Conservation (phyloP, 2,329 filamentous ascomycete species). For the Stromatinia cepivora region DNA sequence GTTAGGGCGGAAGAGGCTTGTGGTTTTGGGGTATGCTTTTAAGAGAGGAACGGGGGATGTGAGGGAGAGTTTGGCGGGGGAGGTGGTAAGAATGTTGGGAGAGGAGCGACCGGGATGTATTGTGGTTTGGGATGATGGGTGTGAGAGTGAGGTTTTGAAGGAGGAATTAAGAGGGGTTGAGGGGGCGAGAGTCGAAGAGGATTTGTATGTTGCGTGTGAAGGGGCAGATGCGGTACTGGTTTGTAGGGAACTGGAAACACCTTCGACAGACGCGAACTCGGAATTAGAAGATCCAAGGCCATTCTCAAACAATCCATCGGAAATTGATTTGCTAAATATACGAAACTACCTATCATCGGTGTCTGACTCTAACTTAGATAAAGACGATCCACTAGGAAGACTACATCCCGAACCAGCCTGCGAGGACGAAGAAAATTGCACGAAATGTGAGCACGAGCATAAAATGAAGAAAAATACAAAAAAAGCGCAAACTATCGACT, state of each 20-base stretch:
- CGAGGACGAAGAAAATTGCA: conserved; percentile 35
- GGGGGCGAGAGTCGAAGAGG: conserved; percentile 42
- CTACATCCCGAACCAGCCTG: conserved; percentile 36
- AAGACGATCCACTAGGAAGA: conserved; percentile 19
- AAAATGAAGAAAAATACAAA: neutral
- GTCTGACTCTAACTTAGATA: neutral
- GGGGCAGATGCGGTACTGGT: conserved; percentile 51
- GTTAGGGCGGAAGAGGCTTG: conserved; percentile 67
- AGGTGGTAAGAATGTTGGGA: conserved; percentile 64
- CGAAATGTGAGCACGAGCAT: conserved; percentile 38
- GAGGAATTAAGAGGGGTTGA: conserved; percentile 43
- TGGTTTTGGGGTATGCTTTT: conserved; percentile 74
- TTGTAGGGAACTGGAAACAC: conserved; percentile 52
- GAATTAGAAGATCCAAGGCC: conserved; percentile 31
- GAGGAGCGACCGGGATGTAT: conserved; percentile 65
- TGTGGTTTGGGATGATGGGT: conserved; percentile 66
- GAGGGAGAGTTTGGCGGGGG: conserved; percentile 67
- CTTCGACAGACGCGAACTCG: neutral
- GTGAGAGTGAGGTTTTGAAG: conserved; percentile 43
- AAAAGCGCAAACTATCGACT: conserved; percentile 44
- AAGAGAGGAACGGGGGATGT: conserved; percentile 79
- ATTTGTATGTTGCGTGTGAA: conserved; percentile 49
- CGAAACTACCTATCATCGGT: neutral
- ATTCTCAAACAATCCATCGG: conserved; percentile 21
- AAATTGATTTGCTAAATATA: neutral